These are phyloP conservation scores for Umbilicus rupestris DNA, from an alignment of 164 flowering plant species.

Conservation along the genomic window DNA sequence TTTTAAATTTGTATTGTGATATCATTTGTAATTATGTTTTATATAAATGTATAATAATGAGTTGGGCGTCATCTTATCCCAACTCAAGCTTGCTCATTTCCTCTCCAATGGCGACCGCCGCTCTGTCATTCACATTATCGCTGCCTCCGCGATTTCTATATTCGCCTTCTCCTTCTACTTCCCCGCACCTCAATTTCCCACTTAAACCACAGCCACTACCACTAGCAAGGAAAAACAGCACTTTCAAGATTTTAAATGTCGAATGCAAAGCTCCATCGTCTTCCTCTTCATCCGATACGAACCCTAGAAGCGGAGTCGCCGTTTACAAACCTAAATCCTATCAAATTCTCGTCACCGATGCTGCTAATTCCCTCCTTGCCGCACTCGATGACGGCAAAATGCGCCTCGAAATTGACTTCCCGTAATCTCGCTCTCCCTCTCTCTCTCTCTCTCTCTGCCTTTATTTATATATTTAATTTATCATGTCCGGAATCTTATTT, in stretches of 20 bases:
- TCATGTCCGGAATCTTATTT: not conserved
- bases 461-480: not conserved
- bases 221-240: not conserved
- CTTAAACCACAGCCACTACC: not conserved
- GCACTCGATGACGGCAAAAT: constrained; percentile 76
- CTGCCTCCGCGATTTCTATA: not conserved
- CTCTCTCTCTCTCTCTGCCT: not conserved
- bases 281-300: constrained; percentile 10
- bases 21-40: too few species aligned
- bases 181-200: not conserved
- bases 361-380: constrained; percentile 58
- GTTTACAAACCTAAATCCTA: constrained; percentile 87
- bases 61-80: not conserved
- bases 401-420: constrained; percentile 91
- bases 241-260: not conserved
- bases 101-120: constrained; percentile 5
- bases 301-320: constrained; percentile 65
- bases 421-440: constrained; percentile 32
- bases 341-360: constrained; percentile 69
- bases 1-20: too few species aligned
- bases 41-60: too few species aligned
- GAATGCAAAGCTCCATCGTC: constrained; percentile 1
- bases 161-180: not conserved
- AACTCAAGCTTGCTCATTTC: not conserved
- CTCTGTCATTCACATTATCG: not conserved